phyloP scores from a whole-genome alignment of 495 filamentous ascomycete species.

The Aspergillus sclerotioniger region DNA sequence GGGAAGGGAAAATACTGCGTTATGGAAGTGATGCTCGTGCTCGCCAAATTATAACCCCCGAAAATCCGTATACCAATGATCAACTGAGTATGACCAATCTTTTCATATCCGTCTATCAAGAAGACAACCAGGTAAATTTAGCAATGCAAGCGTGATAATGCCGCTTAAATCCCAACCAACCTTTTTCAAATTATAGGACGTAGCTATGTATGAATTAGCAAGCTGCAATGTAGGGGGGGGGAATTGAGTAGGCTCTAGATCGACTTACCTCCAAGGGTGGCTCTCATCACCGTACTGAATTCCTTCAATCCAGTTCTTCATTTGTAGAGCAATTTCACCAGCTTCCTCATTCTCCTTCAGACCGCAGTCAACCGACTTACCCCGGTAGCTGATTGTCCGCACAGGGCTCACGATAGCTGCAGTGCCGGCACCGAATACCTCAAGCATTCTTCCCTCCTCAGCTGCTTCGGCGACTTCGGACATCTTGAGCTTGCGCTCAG shows the following conservation, averaged over 20 bases:
- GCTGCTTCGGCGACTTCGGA: constrained; percentile 73
- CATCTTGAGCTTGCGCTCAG: constrained; percentile 90
- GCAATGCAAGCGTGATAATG: background rate
- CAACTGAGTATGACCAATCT: background rate
- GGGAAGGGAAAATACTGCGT: background rate
- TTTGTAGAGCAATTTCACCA: constrained; percentile 74
- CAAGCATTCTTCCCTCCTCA: constrained; percentile 79
- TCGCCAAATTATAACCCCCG: background rate
- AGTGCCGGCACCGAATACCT: constrained; percentile 92
- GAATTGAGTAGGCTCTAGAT: background rate
- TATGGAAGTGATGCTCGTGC: background rate
- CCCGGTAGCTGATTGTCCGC: constrained; percentile 80
- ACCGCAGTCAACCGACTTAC: constrained; percentile 73
- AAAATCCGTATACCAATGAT: background rate
- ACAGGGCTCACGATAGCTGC: constrained; percentile 76
- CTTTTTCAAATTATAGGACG: constrained; percentile 22
- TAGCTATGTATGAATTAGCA: constrained; percentile 28
- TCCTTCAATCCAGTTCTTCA: constrained; percentile 95
- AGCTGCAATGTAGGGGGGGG: background rate
- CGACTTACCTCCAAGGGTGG: constrained; percentile 72
- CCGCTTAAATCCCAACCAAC: background rate
- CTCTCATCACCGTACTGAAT: constrained; percentile 93
- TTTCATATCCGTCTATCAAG: constrained; percentile 1
- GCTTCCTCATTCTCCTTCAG: constrained; percentile 76
- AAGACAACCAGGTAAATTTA: background rate